Conservation (phyloP, 495 filamentous ascomycete species). For the Talaromyces thailandensis region DNA sequence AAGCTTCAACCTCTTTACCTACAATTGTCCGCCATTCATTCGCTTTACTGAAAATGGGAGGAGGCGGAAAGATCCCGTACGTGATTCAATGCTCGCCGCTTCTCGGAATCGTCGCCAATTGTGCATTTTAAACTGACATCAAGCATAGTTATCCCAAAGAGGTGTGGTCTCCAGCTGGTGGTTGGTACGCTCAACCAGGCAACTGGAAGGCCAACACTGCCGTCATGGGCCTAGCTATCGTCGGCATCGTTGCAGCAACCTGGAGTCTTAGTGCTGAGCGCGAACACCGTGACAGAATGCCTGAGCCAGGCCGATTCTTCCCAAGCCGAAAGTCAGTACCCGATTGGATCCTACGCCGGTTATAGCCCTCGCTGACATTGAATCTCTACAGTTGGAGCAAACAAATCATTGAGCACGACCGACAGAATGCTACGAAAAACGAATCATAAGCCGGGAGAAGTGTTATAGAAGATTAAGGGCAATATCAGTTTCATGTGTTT, state of each 20-base stretch:
- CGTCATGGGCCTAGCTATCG: slow-evolving; percentile 61
- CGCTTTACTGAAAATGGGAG: slow-evolving; percentile 36
- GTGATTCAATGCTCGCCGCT: slow-evolving; percentile 17
- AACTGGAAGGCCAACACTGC: slow-evolving; percentile 97
- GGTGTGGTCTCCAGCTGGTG: slow-evolving; percentile 96
- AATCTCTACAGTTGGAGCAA: slow-evolving; percentile 67
- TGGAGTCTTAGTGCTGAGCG: slow-evolving; percentile 79
- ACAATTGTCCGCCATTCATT: slow-evolving; percentile 12
- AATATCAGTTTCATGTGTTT: slow-evolving; percentile 2
- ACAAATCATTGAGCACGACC: slow-evolving; percentile 85
- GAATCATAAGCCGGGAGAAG: slow-evolving; percentile 29
- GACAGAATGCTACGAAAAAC: slow-evolving; percentile 46
- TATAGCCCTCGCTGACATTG: slow-evolving; percentile 10
- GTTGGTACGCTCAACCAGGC: slow-evolving; percentile 87
- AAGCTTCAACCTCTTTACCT: slow-evolving; percentile 10
- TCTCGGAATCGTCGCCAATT: neutral
- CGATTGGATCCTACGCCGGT: neutral
- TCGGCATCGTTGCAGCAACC: slow-evolving; percentile 62
- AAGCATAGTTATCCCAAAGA: slow-evolving; percentile 84
- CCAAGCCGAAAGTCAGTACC: slow-evolving; percentile 86
- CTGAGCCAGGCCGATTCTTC: slow-evolving; percentile 79
- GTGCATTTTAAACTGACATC: slow-evolving; percentile 15
- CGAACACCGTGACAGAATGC: slow-evolving; percentile 75
- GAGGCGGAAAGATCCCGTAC: slow-evolving; percentile 85
- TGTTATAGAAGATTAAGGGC: neutral